phyloP scores from a whole-genome alignment of 345 rosid genomes.

The Camelina hispida region DNA sequence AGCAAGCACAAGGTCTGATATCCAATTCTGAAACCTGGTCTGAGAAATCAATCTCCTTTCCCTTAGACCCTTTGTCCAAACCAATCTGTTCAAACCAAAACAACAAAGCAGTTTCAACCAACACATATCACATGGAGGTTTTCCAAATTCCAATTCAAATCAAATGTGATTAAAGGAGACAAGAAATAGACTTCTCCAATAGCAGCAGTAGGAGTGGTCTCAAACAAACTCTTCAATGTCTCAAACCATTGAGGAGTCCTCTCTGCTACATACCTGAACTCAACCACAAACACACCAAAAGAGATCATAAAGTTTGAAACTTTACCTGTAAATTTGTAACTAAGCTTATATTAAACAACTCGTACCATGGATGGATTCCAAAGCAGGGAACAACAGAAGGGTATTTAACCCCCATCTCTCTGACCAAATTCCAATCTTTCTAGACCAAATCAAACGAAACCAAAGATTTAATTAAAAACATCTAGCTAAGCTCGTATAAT shows the following conservation, averaged over 20 bases:
- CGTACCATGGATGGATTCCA: conserved; percentile 91
- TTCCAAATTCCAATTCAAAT: not conserved
- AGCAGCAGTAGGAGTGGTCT: conserved; percentile 80
- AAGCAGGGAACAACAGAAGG: conserved; percentile 86
- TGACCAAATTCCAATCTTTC: conserved; percentile 88
- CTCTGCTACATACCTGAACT: conserved; percentile 62
- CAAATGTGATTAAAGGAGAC: conserved; percentile 10
- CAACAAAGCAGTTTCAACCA: conserved; percentile 1
- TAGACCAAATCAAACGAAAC: conserved; percentile 34
- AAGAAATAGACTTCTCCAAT: conserved; percentile 75
- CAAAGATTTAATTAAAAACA: not conserved
- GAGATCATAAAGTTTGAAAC: not conserved
- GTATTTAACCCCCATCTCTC: conserved; percentile 65
- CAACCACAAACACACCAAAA: conserved; percentile 13
- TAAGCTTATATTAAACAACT: not conserved
- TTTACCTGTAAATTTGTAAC: not conserved
- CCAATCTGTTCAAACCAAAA: conserved; percentile 61
- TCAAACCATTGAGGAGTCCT: conserved; percentile 81
- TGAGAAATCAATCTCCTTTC: conserved; percentile 69
- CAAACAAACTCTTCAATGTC: conserved; percentile 66
- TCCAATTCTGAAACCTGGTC: conserved; percentile 61
- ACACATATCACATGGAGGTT: conserved; percentile 2
- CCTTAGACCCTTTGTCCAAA: conserved; percentile 87
- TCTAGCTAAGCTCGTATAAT: not conserved
- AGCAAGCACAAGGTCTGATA: not conserved